Conservation (phyloP, 805 yeast species). For the Sporopachydermia lactativora region DNA sequence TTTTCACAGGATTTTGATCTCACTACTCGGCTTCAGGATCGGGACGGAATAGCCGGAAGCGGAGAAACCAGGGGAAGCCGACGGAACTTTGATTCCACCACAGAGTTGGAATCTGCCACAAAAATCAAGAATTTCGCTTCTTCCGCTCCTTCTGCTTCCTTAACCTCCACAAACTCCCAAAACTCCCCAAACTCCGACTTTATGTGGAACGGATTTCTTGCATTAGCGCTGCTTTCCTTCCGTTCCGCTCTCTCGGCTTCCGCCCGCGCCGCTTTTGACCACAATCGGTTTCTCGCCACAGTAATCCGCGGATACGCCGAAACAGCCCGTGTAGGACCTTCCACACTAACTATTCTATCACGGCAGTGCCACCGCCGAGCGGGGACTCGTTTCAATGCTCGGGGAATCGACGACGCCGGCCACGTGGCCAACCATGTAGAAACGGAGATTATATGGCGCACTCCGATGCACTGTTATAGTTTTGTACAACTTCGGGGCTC, state of each 20-base stretch:
- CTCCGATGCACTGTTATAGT: slow-evolving; percentile 28
- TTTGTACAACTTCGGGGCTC: slow-evolving; percentile 91
- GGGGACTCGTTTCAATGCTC: slow-evolving; percentile 87
- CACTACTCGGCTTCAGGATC: slow-evolving; percentile 69
- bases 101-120: no score
- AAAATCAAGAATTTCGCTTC: no score
- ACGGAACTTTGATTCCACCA: no score
- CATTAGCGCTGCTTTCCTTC: slow-evolving; percentile 66
- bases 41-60: slow-evolving; percentile 45
- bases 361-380: slow-evolving; percentile 97
- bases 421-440: slow-evolving; percentile 94
- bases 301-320: slow-evolving; percentile 94
- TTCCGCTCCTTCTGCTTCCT: no score
- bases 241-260: slow-evolving; percentile 52
- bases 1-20: slow-evolving; percentile 87
- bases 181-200: no score
- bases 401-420: slow-evolving; percentile 94
- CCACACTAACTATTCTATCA: slow-evolving; percentile 61
- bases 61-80: no score
- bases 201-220: slow-evolving; percentile 95
- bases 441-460: slow-evolving; percentile 67
- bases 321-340: slow-evolving; percentile 32
- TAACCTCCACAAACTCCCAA: no score
- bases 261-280: slow-evolving; percentile 49
- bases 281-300: slow-evolving; percentile 72